Evolutionary conservation across 176 grass and related monocot genomes (phyloP).

Genomic region (Ensete ventricosum): DNA sequence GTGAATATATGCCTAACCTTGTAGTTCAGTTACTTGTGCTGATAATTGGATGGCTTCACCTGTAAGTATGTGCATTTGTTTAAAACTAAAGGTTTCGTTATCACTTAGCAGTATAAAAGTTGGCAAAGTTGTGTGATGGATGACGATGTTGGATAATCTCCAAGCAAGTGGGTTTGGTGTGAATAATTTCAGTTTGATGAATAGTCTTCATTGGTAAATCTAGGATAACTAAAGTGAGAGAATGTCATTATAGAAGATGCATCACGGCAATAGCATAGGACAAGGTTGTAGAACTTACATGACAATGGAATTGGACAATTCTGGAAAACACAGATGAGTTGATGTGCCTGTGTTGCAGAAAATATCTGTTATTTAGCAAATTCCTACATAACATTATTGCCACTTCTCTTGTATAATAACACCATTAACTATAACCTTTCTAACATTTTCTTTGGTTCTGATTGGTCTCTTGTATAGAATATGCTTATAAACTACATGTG

Average conservation of each 20-base stretch:
- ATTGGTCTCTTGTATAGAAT: no score
- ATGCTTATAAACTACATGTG: not conserved
- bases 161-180: not conserved
- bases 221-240: not conserved
- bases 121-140: not conserved
- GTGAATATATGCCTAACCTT: not conserved
- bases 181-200: not conserved
- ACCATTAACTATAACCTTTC: no score
- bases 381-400: no score
- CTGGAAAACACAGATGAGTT: no score
- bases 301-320: no score
- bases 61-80: not conserved
- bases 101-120: not conserved
- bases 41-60: not conserved
- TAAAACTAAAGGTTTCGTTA: not conserved
- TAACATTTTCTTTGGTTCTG: no score
- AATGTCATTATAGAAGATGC: not conserved
- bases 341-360: no score
- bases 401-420: no score
- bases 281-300: not conserved
- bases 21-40: not conserved
- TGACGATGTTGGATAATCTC: not conserved
- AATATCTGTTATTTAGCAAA: no score
- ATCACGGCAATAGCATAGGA: not conserved
- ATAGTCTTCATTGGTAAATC: not conserved